Percentiles rank a stretch among this genome's conserved stretches.
phyloP scores from a whole-genome alignment of 106 monocot species.

The Dendrobium officinale region DNA sequence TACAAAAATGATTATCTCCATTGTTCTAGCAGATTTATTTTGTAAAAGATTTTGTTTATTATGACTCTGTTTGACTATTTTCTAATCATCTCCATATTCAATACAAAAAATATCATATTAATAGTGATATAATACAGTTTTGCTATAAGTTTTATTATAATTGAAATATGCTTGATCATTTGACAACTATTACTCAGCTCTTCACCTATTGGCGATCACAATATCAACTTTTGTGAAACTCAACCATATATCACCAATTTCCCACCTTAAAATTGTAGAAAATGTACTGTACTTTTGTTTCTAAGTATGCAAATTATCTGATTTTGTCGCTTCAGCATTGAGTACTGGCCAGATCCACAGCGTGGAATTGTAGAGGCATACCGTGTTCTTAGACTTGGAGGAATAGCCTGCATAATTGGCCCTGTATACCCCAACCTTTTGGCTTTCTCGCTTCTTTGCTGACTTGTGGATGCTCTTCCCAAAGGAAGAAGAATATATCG shows the following conservation, averaged over 20 bases:
- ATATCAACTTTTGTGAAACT: background rate
- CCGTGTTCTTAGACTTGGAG: conserved; percentile 71
- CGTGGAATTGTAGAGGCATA: conserved; percentile 90
- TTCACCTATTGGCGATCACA: background rate
- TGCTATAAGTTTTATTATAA: background rate
- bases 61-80: background rate
- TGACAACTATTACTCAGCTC: background rate
- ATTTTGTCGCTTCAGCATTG: conserved; percentile 44
- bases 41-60: background rate
- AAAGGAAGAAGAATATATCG: conserved; percentile 90
- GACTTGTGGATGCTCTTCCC: conserved; percentile 98
- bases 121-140: background rate
- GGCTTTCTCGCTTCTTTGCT: conserved; percentile 90
- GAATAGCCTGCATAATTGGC: conserved; percentile 78
- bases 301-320: background rate
- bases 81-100: background rate
- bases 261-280: background rate
- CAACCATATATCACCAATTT: background rate
- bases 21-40: background rate
- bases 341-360: conserved; percentile 97
- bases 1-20: background rate
- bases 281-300: background rate
- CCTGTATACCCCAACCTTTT: conserved; percentile 97
- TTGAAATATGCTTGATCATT: background rate
- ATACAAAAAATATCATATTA: background rate